These are phyloP conservation scores for Plantago elongata DNA, from an alignment of 257 asterid species.

Conservation along the genomic window DNA sequence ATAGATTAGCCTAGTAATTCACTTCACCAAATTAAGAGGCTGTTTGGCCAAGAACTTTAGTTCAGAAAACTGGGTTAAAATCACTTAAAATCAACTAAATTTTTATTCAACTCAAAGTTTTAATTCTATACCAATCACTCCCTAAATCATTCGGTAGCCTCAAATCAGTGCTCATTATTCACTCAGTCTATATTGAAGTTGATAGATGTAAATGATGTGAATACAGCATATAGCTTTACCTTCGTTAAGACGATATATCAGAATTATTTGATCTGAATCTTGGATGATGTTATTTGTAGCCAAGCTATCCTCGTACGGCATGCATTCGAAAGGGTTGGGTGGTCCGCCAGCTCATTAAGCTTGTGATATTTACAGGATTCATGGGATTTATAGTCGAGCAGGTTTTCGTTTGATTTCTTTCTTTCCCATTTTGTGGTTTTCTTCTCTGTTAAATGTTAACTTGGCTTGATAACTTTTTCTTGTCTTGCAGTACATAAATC, in stretches of 20 bases:
- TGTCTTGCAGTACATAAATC: slow-evolving; percentile 66
- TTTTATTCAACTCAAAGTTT: too few relatives aligned
- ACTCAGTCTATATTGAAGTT: slow-evolving; percentile 12
- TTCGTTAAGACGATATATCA: background rate
- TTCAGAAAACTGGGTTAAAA: too few relatives aligned
- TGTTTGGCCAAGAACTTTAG: too few relatives aligned
- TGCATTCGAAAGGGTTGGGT: slow-evolving; percentile 96
- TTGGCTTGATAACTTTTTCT: slow-evolving; percentile 9
- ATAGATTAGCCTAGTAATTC: slow-evolving; percentile 7
- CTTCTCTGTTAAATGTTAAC: background rate
- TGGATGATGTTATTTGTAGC: slow-evolving; percentile 42
- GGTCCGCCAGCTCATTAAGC: slow-evolving; percentile 76
- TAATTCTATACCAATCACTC: too few relatives aligned
- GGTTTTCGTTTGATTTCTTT: slow-evolving; percentile 34
- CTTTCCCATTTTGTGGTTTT: slow-evolving; percentile 17
- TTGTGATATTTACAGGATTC: slow-evolving; percentile 80
- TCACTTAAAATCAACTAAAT: too few relatives aligned
- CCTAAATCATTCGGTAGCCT: slow-evolving; percentile 9
- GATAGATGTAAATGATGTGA: slow-evolving; percentile 10
- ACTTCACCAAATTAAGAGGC: background rate
- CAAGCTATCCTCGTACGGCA: slow-evolving; percentile 83
- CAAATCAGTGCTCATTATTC: background rate
- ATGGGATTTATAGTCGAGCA: slow-evolving; percentile 94
- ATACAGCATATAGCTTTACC: slow-evolving; percentile 10
- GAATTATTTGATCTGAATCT: slow-evolving; percentile 15